These are phyloP conservation scores for Eutypella sp. DNA, from an alignment of 2,329 filamentous ascomycete species.

Conservation along the genomic window DNA sequence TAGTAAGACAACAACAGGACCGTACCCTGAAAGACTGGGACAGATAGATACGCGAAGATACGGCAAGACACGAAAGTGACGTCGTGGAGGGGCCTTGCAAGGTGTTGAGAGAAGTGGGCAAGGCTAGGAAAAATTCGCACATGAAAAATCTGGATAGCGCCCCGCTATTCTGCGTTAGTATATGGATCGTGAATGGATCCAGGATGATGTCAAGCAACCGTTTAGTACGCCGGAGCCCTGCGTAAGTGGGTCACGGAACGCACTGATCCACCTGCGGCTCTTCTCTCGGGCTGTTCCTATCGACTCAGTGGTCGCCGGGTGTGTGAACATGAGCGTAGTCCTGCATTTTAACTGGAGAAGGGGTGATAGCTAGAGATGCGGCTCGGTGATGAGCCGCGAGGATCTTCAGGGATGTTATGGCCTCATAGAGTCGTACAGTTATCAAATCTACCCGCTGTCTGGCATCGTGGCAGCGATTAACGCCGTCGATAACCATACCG, in stretches of 20 bases:
- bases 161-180: neutral
- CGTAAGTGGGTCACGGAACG: neutral
- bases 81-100: too few relatives aligned
- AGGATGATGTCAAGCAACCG: neutral
- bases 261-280: neutral
- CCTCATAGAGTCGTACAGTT: neutral
- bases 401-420: neutral
- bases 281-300: neutral
- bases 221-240: neutral
- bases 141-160: neutral
- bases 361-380: neutral
- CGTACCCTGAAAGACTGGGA: too few relatives aligned
- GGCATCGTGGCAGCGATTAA: neutral
- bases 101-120: too few relatives aligned
- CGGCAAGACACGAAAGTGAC: too few relatives aligned
- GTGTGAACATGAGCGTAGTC: neutral
- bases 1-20: too few relatives aligned
- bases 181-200: neutral
- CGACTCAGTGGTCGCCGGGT: neutral
- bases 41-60: too few relatives aligned
- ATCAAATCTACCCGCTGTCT: neutral
- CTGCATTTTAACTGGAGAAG: neutral
- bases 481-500: neutral
- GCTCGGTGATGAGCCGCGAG: neutral
- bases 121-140: neutral